A percentile compares a stretch with the other conserved stretches of the same genome.
These are phyloP conservation scores for Colletotrichum liriopes DNA, from an alignment of 2,329 filamentous ascomycete genomes.

Conservation along the genomic window DNA sequence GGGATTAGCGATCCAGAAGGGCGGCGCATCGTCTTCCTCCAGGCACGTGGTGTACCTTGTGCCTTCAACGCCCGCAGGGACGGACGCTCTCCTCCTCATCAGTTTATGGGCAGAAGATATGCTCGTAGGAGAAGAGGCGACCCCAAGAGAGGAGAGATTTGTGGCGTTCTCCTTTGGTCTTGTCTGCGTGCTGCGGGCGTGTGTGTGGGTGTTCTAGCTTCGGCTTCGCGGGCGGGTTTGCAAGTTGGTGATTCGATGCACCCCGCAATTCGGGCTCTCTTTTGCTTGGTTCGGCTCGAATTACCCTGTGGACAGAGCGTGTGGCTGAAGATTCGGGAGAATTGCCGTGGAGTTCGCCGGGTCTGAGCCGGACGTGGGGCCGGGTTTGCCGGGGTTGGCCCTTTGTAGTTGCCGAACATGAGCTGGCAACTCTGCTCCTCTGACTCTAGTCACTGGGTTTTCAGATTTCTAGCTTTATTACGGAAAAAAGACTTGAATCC, in stretches of 20 bases:
- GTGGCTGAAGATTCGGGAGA: not conserved
- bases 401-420: too few species aligned
- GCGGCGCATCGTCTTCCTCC: not conserved
- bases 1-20: constrained; percentile 1
- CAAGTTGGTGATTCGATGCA: not conserved
- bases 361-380: not conserved
- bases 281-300: constrained; percentile 11
- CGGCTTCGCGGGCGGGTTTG: constrained; percentile 1
- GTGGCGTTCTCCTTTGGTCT: not conserved
- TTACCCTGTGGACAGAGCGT: not conserved
- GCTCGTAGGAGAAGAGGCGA: not conserved
- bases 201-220: not conserved
- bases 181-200: not conserved
- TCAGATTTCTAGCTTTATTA: too few species aligned
- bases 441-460: too few species aligned
- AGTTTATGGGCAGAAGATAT: not conserved
- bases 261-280: not conserved
- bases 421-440: not conserved
- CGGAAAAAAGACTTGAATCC: too few species aligned
- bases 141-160: not conserved
- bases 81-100: not conserved
- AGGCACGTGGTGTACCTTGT: constrained; percentile 13
- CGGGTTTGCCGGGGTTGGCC: not conserved
- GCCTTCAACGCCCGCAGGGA: not conserved
- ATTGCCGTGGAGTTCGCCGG: not conserved